phyloP scores from a whole-genome alignment of 2,329 filamentous ascomycete species.

The Colletotrichum filicis region DNA sequence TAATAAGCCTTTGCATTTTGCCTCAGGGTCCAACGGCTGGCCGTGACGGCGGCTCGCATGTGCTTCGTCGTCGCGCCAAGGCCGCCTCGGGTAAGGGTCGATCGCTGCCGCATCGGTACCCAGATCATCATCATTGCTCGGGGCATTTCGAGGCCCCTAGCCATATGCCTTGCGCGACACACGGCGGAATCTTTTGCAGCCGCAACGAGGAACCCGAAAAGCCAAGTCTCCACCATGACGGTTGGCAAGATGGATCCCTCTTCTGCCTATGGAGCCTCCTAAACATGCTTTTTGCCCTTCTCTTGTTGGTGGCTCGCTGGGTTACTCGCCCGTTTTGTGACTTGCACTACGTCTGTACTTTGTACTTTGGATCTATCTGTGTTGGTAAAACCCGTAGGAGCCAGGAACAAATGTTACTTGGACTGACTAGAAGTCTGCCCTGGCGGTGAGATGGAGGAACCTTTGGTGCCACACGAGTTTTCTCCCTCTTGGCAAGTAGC shows the following conservation, averaged over 20 bases:
- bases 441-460: background rate
- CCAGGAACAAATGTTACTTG: background rate
- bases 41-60: constrained; percentile 32
- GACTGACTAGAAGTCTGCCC: background rate
- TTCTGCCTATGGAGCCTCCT: constrained; percentile 7
- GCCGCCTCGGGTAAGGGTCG: constrained; percentile 15
- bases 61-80: constrained; percentile 24
- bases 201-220: constrained; percentile 17
- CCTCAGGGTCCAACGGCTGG: constrained; percentile 27
- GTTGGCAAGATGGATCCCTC: constrained; percentile 9
- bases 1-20: background rate
- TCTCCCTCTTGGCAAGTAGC: background rate
- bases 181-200: constrained; percentile 21
- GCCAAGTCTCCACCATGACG: constrained; percentile 29
- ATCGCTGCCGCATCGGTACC: constrained; percentile 31
- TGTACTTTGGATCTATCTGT: background rate
- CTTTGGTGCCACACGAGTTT: background rate
- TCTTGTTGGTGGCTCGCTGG: constrained; percentile 16
- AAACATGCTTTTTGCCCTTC: background rate
- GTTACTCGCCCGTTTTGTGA: constrained; percentile 10
- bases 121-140: constrained; percentile 16
- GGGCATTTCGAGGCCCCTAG: constrained; percentile 17
- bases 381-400: background rate
- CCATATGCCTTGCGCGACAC: constrained; percentile 1
- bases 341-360: background rate